Base-by-base conservation (phyloP, 2,329 filamentous ascomycete species). In the Exutisphaerella laricina region DNA sequence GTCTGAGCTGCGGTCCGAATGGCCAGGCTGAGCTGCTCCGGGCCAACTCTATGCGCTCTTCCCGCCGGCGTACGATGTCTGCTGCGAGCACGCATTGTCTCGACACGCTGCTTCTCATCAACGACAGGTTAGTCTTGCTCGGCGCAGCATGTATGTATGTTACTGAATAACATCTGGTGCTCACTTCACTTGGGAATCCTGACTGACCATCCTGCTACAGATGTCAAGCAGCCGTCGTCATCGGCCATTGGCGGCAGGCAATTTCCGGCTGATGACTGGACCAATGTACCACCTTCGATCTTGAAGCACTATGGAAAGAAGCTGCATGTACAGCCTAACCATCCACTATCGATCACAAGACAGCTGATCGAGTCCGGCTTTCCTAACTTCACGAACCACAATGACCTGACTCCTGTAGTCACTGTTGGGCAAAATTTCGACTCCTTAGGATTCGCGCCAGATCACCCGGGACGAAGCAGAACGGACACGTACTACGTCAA, bases 401-500 rank as follows among this genome's bases (percentile, higher is more conserved):
- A 87, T 59, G 72, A 79, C 41, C 79, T 89, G 58, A 81, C 84
- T 54, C 90, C 92, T 1, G 80, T 96, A 29, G 92, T 97, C 17
- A 82, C 84, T 23, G 85, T 87, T 2, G 68, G 73, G 8, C 85
- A 96, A 61, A 98, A 98, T 65, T 98, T 98, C 62, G 92, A 98
- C 67, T 92, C 89, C n/a, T 73, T 98, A 5, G 89, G 89, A 32
- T 97, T 98, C 61, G 84, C 89, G 0, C 59, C 73, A 5, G 85
- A 96, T 63, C 92, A 98, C 58, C 85, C 88, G 3, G 92, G 92
- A 46, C 83, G 92, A 38, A 85, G 79, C 53, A 80, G 79, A 54
- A 90, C 86, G 10, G 92, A 98, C 67, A 97, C 92, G 1, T 98
- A 97, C 72, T 98, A 98, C 66, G 69, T 98, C 60, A 95, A 95